Evolutionary conservation across 148 eudicot species (phyloP).

Genomic region (Chenopodium formosanum): DNA sequence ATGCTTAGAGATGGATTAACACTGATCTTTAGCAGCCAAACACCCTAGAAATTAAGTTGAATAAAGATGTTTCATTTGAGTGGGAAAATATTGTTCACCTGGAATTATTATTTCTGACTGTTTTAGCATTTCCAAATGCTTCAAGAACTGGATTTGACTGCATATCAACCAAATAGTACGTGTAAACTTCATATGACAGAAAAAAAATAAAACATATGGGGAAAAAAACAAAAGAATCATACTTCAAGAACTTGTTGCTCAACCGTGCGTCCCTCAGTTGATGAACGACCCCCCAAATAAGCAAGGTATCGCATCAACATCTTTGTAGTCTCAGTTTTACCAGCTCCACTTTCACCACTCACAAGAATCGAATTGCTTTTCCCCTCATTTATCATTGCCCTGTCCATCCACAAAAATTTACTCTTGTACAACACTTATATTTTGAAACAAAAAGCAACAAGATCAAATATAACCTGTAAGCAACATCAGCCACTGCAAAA

Average conservation of each 20-base stretch:
- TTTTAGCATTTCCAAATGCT: slow-evolving; percentile 99
- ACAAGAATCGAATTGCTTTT: slow-evolving; percentile 94
- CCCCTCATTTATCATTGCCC: slow-evolving; percentile 92
- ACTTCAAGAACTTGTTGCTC: slow-evolving; percentile 99
- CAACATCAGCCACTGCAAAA: slow-evolving; percentile 95
- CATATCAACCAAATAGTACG: slow-evolving; percentile 30
- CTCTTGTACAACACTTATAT: not conserved
- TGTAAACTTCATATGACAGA: slow-evolving; percentile 1
- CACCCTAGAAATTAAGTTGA: not conserved
- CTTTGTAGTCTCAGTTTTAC: slow-evolving; percentile 98
- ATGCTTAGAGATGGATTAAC: slow-evolving; percentile 5
- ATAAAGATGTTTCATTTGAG: not conserved
- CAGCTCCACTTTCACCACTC: slow-evolving; percentile 97
- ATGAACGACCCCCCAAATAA: slow-evolving; percentile 84
- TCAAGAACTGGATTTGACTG: slow-evolving; percentile 99
- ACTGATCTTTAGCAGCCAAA: not conserved
- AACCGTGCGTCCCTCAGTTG: slow-evolving; percentile 95
- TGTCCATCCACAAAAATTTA: slow-evolving; percentile 25
- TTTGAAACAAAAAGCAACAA: not conserved
- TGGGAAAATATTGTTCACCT: slow-evolving; percentile 52
- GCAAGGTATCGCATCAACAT: slow-evolving; percentile 99
- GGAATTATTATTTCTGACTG: slow-evolving; percentile 98
- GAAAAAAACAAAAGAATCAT: slow-evolving; percentile 26
- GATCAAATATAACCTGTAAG: slow-evolving; percentile 59
- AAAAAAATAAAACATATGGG: not conserved